Base-by-base conservation (phyloP, 176 grass and related monocot species). In the Melocanna baccifera region DNA sequence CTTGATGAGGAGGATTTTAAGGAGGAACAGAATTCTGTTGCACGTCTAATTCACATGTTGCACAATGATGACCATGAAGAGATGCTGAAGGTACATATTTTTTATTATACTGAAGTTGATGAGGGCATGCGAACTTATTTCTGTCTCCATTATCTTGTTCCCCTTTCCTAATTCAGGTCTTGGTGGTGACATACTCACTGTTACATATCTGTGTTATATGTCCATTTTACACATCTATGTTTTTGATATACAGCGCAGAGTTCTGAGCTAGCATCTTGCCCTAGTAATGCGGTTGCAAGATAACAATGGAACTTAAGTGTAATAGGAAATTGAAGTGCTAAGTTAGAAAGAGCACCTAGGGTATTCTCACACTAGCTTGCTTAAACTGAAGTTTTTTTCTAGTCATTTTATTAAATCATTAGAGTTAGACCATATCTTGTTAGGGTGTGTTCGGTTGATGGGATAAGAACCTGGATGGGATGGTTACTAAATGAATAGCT, bases 1-100 rank as follows among this genome's bases (percentile, higher is more conserved):
- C 85, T 92, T 94, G 96, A 98, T 71, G 96, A 98, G 85, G 96
- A 98, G 59, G 96, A 98, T 91, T 98, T 98, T 64, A 98, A 98
- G 74, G 96, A 99, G 87, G 96, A 98, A 69, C 93, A 98, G 70
- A 98, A 92, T 71, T 98, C 93, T 80, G 96, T 98, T 40, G 96
- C 96, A 41, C 89, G 96, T 65, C 96, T 98, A 37, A 94, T 98
- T 88, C 93, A 95, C 86, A 98, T 98, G 91, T 83, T 98, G 83
- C 84, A 98, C 66, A 96, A 94, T 86, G 91, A 98, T 92, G 91
- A 98, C 76, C 89, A 87, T 63, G 96, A 96, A 36, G 96, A 98
- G 85, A 98, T 98, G 96, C 55, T 98, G 84, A 98, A 98, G 93
- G 96, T 98, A 92, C 43, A 76, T 81, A n/a, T 23, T 23, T n/a